Base-by-base conservation (phyloP, 2,329 filamentous ascomycete species). In the Seiridium unicorne region DNA sequence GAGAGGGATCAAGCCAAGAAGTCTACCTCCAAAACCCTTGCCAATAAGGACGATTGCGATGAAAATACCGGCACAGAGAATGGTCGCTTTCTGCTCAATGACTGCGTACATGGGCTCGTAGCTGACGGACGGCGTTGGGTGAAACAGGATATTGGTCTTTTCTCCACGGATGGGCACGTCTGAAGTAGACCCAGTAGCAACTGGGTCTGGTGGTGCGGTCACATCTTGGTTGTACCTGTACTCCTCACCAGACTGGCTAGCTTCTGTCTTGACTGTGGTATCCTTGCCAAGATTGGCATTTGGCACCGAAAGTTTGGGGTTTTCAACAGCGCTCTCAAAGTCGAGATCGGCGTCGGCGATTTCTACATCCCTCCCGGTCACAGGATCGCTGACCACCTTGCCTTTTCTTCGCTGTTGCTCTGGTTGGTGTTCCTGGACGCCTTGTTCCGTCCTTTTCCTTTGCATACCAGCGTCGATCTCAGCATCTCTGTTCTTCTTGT, bases 91-190 rank as follows among this genome's bases (percentile, higher is more conserved):
- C 65, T 86, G 85, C 76, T 98, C 92, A 60, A 97, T 75, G 10
- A 85, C 76, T 26, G 81, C 84, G 72, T 91, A 97, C 84, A 93
- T 96, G 4, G 93, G 92, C 74, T 96, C 92, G 71, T 92, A 97
- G 77, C 89, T 92, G 65, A 97, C 85, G 0, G 90, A 90, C 0
- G 94, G 94, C 0, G 94, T 98, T 7, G 95, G 94, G 74, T 97
- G 94, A 75, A 98, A 98, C 36, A 97, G 83, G 18, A 98, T 89
- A 63, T 97, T 97, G 3, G 95, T 98, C 83, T 95, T 97, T 72
- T 98, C 94, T 69, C 93, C 94, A 70, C 93, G 91, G 61, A 98
- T 96, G 3, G 95, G 95, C 1, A 98, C 93, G 74, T 98, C 95
- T 34, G 92, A 93, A 0, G 94, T 98, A 40, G 89, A 87, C 32